These are phyloP conservation scores for Cladosporium sp. DNA, from an alignment of 2,329 filamentous ascomycete genomes.

Conservation along the genomic window DNA sequence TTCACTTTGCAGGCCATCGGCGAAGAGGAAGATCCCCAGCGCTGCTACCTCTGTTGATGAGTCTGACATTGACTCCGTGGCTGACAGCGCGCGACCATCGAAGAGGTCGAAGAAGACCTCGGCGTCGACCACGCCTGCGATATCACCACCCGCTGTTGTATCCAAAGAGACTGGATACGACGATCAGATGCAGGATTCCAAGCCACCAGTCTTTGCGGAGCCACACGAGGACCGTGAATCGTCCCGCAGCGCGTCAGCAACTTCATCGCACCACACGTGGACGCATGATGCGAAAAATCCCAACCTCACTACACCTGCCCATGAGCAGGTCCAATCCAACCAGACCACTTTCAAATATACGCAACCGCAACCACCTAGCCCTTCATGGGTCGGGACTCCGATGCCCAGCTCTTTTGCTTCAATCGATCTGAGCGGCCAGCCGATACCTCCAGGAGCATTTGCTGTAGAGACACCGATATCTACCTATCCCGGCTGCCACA, in stretches of 20 bases:
- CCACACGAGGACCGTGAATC: not conserved
- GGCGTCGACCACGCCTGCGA: not conserved
- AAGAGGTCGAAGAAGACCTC: constrained; percentile 8
- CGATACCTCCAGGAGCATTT: not conserved
- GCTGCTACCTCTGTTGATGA: not conserved
- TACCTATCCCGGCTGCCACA: not conserved
- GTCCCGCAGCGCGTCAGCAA: not conserved
- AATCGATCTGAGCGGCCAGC: not conserved
- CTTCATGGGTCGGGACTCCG: not conserved
- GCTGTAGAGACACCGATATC: not conserved
- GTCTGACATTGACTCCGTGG: not conserved
- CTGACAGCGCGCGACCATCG: not conserved
- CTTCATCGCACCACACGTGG: not conserved
- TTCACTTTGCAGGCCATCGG: not conserved
- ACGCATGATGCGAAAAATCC: not conserved
- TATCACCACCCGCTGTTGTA: not conserved
- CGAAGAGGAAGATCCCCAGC: not conserved
- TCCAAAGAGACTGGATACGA: not conserved
- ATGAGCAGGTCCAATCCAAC: not conserved
- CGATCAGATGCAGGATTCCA: constrained; percentile 3
- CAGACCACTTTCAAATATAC: not conserved
- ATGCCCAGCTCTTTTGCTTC: not conserved
- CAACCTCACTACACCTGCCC: not conserved
- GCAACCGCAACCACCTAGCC: not conserved
- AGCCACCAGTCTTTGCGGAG: not conserved